A percentile compares a stretch with the other conserved stretches of the same genome.
phyloP scores from a whole-genome alignment of 352 stramenopile species.

The Phytophthora capsici region DNA sequence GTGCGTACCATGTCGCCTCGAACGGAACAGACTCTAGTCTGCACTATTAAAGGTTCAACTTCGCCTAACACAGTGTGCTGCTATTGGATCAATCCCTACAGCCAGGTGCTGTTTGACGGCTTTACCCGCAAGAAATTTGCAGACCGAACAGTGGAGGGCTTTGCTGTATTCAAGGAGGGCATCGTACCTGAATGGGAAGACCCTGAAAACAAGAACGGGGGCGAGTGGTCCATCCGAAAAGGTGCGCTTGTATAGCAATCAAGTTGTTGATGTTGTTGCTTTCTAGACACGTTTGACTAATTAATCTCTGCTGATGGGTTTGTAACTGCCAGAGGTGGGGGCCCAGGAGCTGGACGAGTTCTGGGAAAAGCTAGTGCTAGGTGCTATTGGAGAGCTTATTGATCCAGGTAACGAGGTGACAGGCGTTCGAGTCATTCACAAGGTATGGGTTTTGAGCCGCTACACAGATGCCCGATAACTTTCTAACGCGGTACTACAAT shows the following conservation, averaged over 20 bases:
- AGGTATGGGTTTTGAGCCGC: slow-evolving; percentile 45
- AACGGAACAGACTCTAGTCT: neutral
- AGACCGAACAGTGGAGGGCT: slow-evolving; percentile 94
- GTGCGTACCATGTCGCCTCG: slow-evolving; percentile 28
- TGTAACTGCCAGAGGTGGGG: slow-evolving; percentile 56
- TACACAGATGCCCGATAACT: too few relatives aligned
- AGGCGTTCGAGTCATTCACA: slow-evolving; percentile 92
- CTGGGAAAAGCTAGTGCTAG: slow-evolving; percentile 92
- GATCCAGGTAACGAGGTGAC: slow-evolving; percentile 89
- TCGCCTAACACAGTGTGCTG: slow-evolving; percentile 10
- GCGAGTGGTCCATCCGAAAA: slow-evolving; percentile 88
- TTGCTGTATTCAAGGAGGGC: slow-evolving; percentile 92
- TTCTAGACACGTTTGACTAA: neutral
- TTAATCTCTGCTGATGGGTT: slow-evolving; percentile 3
- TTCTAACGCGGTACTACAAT: neutral
- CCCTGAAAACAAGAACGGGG: slow-evolving; percentile 87
- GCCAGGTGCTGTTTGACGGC: slow-evolving; percentile 83
- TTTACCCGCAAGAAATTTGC: slow-evolving; percentile 91
- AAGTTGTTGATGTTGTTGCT: neutral
- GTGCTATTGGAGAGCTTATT: slow-evolving; percentile 90
- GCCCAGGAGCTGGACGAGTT: slow-evolving; percentile 84
- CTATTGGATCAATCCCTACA: slow-evolving; percentile 16
- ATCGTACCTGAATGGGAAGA: slow-evolving; percentile 93
- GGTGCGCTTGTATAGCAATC: slow-evolving; percentile 29
- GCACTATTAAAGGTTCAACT: neutral